A percentile compares a stretch with the other conserved stretches of the same genome.
These are phyloP conservation scores for Microbotryum saponariae DNA, from an alignment of 1,284 basidiomycete species.

Conservation along the genomic window DNA sequence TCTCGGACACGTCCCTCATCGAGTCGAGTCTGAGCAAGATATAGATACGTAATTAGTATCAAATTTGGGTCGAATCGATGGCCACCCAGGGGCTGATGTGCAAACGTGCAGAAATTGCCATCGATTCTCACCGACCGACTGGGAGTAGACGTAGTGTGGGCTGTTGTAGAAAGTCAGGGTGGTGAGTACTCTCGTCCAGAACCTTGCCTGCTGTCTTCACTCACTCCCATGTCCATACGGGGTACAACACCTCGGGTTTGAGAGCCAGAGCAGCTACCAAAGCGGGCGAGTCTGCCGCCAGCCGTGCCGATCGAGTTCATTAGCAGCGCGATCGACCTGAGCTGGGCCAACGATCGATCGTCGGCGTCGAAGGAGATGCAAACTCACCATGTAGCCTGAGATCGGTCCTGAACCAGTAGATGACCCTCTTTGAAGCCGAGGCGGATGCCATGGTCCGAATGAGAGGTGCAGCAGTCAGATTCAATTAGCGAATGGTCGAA, in stretches of 20 bases:
- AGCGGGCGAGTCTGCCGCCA: slow-evolving; percentile 43
- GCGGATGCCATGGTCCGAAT: too few species aligned
- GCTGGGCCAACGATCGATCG: too few species aligned
- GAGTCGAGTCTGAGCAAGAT: slow-evolving; percentile 28
- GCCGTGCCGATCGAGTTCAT: neutral
- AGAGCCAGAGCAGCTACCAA: slow-evolving; percentile 44
- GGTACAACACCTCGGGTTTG: slow-evolving; percentile 44
- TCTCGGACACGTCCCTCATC: slow-evolving; percentile 44
- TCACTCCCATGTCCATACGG: slow-evolving; percentile 42
- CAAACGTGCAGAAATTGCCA: slow-evolving; percentile 47
- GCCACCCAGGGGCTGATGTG: too few species aligned
- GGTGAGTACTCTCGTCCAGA: too few species aligned
- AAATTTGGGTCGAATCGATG: neutral
- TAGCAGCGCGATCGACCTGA: neutral
- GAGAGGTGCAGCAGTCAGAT: too few species aligned
- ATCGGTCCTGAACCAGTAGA: slow-evolving; percentile 51
- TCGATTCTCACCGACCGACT: slow-evolving; percentile 42
- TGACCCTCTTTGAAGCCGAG: slow-evolving; percentile 33
- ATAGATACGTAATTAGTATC: too few species aligned
- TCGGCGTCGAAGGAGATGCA: neutral
- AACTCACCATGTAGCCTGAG: slow-evolving; percentile 44
- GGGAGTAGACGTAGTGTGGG: slow-evolving; percentile 33
- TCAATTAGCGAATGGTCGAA: too few species aligned
- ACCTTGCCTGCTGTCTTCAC: neutral
- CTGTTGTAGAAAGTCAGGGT: slow-evolving; percentile 25